phyloP scores from a whole-genome alignment of 176 grass and related monocot species.

The Poa annua region DNA sequence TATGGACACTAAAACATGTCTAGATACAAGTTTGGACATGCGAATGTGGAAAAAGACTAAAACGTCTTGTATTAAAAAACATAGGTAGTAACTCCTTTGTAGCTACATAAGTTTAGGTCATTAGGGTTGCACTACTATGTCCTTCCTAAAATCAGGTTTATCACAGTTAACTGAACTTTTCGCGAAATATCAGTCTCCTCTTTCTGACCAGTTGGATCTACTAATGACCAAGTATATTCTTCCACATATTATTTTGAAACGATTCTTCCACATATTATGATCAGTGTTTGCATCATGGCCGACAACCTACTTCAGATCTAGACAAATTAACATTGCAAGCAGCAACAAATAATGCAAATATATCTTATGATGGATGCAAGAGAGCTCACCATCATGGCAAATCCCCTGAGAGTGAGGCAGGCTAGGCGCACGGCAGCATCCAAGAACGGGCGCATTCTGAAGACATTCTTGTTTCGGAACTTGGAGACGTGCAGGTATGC shows the following conservation, averaged over 20 bases:
- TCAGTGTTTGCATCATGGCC: background rate
- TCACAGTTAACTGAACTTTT: too few species aligned
- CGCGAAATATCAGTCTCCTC: too few species aligned
- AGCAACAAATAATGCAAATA: background rate
- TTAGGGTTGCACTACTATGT: background rate
- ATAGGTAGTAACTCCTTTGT: too few species aligned
- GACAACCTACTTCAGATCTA: slow-evolving; percentile 17
- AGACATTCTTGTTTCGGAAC: background rate
- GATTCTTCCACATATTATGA: background rate
- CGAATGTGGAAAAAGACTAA: too few species aligned
- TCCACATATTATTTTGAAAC: background rate
- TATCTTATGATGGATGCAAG: slow-evolving; percentile 8
- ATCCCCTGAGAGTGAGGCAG: slow-evolving; percentile 50
- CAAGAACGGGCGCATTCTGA: slow-evolving; percentile 40
- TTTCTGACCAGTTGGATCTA: background rate
- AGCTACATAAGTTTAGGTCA: background rate
- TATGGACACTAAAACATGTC: too few species aligned
- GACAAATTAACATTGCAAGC: slow-evolving; percentile 9
- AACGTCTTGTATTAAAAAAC: too few species aligned
- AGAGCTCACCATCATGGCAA: slow-evolving; percentile 39
- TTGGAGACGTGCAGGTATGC: slow-evolving; percentile 52
- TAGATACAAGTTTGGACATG: too few species aligned
- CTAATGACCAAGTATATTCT: background rate
- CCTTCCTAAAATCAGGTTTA: slow-evolving; percentile 21
- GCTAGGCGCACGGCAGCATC: slow-evolving; percentile 41